Percentiles rank a stretch among this genome's conserved stretches.
These are phyloP conservation scores for Brachypodium distachyon DNA, from an alignment of 202 grass and related monocot genomes.

Conservation along the genomic window DNA sequence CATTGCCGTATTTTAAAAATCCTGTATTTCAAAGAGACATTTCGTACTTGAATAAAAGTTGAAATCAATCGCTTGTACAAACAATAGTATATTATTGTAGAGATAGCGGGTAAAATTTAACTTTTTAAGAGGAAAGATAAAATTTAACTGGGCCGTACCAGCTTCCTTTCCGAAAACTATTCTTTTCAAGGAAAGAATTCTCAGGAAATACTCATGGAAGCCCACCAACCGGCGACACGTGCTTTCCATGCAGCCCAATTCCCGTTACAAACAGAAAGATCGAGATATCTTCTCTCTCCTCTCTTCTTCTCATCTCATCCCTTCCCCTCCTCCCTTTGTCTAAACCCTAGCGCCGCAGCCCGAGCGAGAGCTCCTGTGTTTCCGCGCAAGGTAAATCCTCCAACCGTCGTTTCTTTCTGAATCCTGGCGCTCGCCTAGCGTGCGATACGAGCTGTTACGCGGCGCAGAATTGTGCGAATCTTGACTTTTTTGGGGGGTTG, in stretches of 20 bases:
- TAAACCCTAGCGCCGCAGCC: conserved; percentile 24
- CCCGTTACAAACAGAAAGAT: neutral
- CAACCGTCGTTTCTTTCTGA: neutral
- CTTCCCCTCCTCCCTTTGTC: neutral
- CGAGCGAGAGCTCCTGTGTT: conserved; percentile 7
- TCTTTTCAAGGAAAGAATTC: too few species aligned
- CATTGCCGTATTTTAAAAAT: too few species aligned
- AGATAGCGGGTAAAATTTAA: too few species aligned
- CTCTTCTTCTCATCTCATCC: too few species aligned
- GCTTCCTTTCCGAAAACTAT: too few species aligned
- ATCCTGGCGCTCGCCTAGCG: neutral
- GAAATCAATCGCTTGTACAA: too few species aligned
- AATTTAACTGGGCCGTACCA: too few species aligned
- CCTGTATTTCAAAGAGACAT: too few species aligned
- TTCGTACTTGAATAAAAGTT: too few species aligned
- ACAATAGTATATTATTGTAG: too few species aligned
- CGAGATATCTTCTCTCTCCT: neutral
- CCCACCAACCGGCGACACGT: conserved; percentile 12
- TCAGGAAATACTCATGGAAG: too few species aligned
- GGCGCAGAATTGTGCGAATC: neutral
- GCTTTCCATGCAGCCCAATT: neutral
- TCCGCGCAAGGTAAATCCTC: conserved; percentile 15
- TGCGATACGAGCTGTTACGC: neutral
- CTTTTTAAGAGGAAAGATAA: too few species aligned
- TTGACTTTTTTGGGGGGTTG: neutral